Percentiles rank a stretch among this genome's conserved stretches.
Evolutionary conservation across 345 rosid species (phyloP).

Genomic region (Bretschneidera sinensis): DNA sequence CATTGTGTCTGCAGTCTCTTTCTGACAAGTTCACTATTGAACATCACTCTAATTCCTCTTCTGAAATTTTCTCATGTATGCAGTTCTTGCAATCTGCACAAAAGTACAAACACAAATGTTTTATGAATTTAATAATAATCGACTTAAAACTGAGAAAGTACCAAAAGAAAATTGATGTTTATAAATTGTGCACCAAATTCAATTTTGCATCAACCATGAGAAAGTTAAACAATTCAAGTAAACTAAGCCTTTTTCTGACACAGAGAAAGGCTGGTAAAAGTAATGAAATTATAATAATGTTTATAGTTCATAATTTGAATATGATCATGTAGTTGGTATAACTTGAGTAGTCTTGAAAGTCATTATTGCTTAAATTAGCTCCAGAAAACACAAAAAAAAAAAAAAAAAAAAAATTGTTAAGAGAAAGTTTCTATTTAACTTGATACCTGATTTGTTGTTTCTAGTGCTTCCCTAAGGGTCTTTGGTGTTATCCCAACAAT

Average conservation of each 20-base stretch:
- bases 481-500: too few relatives aligned
- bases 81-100: constrained; percentile 86
- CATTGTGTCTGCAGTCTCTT: too few relatives aligned
- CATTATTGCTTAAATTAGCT: too few relatives aligned
- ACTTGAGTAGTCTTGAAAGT: too few relatives aligned
- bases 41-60: constrained; percentile 71
- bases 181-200: neutral
- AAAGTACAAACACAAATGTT: neutral
- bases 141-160: neutral
- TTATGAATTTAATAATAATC: neutral
- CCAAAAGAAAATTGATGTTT: neutral
- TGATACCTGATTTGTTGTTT: too few relatives aligned
- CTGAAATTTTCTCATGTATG: constrained; percentile 65
- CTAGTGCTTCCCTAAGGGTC: too few relatives aligned
- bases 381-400: too few relatives aligned
- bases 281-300: too few relatives aligned
- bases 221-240: too few relatives aligned
- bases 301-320: neutral
- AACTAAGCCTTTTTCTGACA: neutral
- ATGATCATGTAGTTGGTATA: neutral
- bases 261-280: neutral
- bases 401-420: too few relatives aligned
- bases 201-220: neutral
- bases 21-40: too few relatives aligned
- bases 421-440: too few relatives aligned